phyloP scores from a whole-genome alignment of 2,329 filamentous ascomycete genomes.

The Diaporthe vaccinii region DNA sequence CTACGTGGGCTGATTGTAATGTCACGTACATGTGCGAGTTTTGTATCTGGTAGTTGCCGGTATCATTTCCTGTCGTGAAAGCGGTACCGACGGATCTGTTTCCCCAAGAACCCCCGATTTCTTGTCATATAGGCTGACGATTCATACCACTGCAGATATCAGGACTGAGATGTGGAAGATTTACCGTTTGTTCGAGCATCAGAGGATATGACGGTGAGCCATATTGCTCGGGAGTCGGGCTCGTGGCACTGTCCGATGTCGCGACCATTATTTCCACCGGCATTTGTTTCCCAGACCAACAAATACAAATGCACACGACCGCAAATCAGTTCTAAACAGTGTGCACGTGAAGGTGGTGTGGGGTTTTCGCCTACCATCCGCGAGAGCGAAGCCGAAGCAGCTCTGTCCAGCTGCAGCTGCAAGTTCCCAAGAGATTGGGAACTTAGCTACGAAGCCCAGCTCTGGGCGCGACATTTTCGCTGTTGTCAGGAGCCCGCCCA shows the following conservation, averaged over 20 bases:
- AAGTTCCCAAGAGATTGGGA: constrained; percentile 17
- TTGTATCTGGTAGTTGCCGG: neutral
- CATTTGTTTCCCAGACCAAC: constrained; percentile 4
- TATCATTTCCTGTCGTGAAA: neutral
- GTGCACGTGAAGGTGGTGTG: constrained; percentile 12
- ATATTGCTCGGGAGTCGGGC: neutral
- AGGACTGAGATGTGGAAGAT: no score
- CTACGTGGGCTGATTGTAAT: no score
- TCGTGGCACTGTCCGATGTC: constrained; percentile 12
- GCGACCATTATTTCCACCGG: neutral
- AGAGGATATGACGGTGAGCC: neutral
- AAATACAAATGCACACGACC: neutral
- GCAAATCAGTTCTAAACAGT: neutral
- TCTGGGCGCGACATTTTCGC: constrained; percentile 27
- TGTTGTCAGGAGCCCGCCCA: constrained; percentile 22
- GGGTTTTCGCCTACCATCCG: constrained; percentile 9
- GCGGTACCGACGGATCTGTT: neutral
- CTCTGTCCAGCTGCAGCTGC: neutral
- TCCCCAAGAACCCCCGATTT: neutral
- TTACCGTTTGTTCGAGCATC: no score
- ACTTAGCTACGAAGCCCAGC: constrained; percentile 25
- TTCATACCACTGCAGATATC: neutral
- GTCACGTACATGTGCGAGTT: neutral
- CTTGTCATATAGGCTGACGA: neutral
- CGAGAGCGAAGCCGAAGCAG: constrained; percentile 29